Evolutionary conservation across 2,329 filamentous ascomycete species (phyloP).

Genomic region (Colletotrichum sp.): DNA sequence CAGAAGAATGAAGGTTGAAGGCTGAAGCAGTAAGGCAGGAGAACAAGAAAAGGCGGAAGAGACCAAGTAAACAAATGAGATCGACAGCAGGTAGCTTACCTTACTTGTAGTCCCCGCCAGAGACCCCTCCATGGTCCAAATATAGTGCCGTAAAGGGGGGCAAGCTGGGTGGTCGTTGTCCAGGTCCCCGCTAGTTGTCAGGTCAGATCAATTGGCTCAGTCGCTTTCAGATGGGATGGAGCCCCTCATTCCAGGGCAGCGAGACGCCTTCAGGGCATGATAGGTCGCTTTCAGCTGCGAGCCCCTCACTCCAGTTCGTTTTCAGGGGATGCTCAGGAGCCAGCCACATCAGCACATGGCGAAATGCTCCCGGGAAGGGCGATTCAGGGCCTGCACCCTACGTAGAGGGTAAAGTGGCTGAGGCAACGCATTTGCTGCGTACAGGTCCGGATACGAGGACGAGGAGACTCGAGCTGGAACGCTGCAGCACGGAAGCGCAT

Average conservation of each 20-base stretch:
- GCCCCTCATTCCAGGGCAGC: conserved; percentile 11
- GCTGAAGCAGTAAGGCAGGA: background rate
- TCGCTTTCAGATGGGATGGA: conserved; percentile 11
- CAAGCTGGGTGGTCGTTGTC: conserved; percentile 9
- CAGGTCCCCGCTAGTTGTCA: conserved; percentile 12
- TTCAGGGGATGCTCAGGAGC: conserved; percentile 1
- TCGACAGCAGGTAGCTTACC: conserved; percentile 7
- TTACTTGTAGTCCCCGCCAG: conserved; percentile 22
- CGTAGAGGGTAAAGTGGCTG: background rate
- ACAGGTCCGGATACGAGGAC: conserved; percentile 10
- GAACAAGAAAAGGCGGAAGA: conserved; percentile 5
- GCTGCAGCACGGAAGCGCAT: background rate
- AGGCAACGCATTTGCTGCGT: background rate
- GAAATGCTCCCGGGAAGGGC: background rate
- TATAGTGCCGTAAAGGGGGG: conserved; percentile 13
- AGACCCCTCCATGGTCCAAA: conserved; percentile 18
- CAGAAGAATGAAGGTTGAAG: background rate
- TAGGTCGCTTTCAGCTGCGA: conserved; percentile 14
- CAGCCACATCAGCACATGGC: conserved; percentile 12
- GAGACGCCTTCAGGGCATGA: conserved; percentile 12
- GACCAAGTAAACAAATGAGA: background rate
- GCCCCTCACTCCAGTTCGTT: conserved; percentile 14
- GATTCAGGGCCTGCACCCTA: background rate
- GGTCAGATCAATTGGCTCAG: conserved; percentile 3
- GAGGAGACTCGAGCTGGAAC: background rate